These are phyloP conservation scores for Flaveria sonorensis DNA, from an alignment of 129 eudicot species.

Conservation along the genomic window DNA sequence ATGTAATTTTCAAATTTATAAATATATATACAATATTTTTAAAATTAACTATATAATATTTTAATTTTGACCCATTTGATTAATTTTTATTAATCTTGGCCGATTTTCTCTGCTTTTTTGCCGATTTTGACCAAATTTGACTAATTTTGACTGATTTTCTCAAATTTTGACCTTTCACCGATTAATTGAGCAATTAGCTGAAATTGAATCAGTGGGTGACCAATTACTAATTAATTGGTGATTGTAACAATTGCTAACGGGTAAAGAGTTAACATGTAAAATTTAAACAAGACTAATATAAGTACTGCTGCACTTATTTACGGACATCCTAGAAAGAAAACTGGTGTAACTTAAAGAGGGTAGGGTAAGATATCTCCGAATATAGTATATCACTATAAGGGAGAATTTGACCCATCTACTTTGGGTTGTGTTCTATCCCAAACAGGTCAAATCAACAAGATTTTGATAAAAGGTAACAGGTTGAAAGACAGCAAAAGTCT, in stretches of 20 bases:
- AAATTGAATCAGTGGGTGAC: no score
- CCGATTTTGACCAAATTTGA: no score
- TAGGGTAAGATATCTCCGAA: not conserved
- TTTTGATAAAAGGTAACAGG: not conserved
- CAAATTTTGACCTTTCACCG: no score
- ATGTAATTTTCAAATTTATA: no score
- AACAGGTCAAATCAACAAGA: not conserved
- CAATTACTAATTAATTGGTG: not conserved
- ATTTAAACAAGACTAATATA: not conserved
- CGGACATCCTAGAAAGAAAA: not conserved
- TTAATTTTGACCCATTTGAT: no score
- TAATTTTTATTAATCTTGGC: no score
- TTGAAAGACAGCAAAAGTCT: not conserved
- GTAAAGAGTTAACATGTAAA: no score
- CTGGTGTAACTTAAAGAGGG: not conserved
- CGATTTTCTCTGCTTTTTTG: no score
- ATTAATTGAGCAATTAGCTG: no score
- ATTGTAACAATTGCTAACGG: not conserved
- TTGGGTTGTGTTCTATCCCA: not conserved
- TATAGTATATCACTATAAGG: not conserved
- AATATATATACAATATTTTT: no score
- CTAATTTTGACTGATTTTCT: no score
- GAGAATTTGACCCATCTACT: not conserved
- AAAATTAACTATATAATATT: no score
- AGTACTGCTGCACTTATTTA: not conserved